phyloP scores from a whole-genome alignment of 225 moss, liverwort and hornwort genomes.

The Rhytidiadelphus loreus region DNA sequence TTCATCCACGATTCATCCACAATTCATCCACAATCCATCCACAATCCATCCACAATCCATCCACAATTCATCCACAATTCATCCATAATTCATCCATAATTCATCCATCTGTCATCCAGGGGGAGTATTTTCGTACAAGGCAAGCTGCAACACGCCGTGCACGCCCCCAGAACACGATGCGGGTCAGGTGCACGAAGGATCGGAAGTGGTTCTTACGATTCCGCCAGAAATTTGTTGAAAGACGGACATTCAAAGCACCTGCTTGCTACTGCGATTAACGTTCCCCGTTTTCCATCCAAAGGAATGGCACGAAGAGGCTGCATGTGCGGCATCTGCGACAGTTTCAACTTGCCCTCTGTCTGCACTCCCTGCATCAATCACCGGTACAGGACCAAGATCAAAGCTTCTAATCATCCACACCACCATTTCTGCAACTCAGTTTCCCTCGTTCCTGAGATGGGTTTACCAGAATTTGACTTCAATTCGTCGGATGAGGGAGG shows the following conservation, averaged over 20 bases:
- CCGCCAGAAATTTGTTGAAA: background rate
- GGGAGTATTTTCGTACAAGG: background rate
- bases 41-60: background rate
- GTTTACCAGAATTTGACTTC: background rate
- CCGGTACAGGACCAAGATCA: conserved; percentile 29
- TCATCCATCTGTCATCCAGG: background rate
- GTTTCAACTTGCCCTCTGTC: conserved; percentile 53
- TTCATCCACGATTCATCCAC: background rate
- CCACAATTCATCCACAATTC: background rate
- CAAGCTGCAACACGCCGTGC: background rate
- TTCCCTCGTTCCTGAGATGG: background rate
- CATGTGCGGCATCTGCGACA: conserved; percentile 77
- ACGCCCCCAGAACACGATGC: background rate
- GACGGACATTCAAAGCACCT: background rate
- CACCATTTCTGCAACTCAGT: background rate
- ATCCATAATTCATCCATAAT: background rate
- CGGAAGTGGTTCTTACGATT: background rate
- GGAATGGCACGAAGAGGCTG: conserved; percentile 64
- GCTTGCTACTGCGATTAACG: background rate
- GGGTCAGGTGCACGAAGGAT: background rate
- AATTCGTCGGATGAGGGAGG: background rate
- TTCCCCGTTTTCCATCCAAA: background rate
- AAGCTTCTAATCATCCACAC: background rate
- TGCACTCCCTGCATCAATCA: conserved; percentile 68
- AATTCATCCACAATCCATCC: background rate